Evolutionary conservation across 2,329 filamentous ascomycete genomes (phyloP), one percentile per base, ranked within the genome.

Genomic region (Botrytis squamosa): DNA sequence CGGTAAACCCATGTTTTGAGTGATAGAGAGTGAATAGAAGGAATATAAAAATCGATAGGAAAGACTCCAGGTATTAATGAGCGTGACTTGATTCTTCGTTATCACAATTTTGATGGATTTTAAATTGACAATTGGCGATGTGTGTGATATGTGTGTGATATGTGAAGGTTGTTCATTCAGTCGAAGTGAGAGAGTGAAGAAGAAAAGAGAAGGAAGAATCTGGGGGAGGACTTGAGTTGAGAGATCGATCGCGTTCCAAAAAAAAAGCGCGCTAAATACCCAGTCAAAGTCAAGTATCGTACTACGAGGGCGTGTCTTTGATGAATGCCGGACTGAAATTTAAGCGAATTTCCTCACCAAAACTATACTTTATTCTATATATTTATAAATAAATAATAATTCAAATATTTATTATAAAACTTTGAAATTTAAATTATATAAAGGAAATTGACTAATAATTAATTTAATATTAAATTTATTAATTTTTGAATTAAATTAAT

Each of bases 1-100:
- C 80, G 79, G 80, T 40, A 81, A 74, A 69, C 80, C 80, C 80
- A 82, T 81, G 75, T 76, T 77, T 49, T 60, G 33, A 52, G 69
- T 71, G 71, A 72, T 65, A 29, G 42, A 65, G 52, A 72, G n/a
- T 33, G 38, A 33, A 29, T 68, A 7, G 46, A 66, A 66, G 42
- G 4, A 62, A 62, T 36, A 36, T 18, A 55, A 71, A 75, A 71
- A 38, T 68, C 25, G 44, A 49, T 65, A 36, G 29, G n/a, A 49
- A 4, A 22, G 4, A 18, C 67, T 38, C 29, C 46, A 40, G 49
- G 46, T 38, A 22, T 71, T 74, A 59, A 77, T 76, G 78, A 80
- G 75, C 65, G 38, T 65, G 70, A 75, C 49, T 52, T 74, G 69
- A 70, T 40, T 40, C 40, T 65, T 75, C 75, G 60, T 38, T 72